Base-by-base conservation (phyloP, 108 stramenopile genomes). In the Nitzschia sp. region DNA sequence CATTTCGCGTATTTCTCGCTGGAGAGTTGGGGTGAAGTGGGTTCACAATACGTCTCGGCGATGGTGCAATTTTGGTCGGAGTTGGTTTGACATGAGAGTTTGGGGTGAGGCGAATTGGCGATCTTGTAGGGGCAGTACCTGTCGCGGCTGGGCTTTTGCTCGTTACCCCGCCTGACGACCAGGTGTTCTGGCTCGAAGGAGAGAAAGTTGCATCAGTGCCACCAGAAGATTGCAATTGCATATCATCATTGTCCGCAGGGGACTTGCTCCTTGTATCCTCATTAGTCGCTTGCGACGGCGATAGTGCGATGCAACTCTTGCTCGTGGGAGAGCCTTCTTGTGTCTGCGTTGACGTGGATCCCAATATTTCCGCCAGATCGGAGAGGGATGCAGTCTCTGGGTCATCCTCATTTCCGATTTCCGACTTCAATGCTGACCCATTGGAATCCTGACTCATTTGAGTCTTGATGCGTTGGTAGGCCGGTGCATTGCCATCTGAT, bases 1-100 rank as follows among this genome's bases (percentile, higher is more conserved):
- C 45, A 38, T 64, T 80, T 46, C 72, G 54, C 29, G 85, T 85
- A 59, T 80, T 84, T 27, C 72, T 36, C 19, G 88, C 88, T 24
- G 85, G 88, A 21, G 88, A 86, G 70, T 83, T 76, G 5, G 51
- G 32, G 15, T 38, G 21, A 18, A 60, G 58, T n/a, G 79, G 79
- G 51, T 80, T 80, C 24, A 70, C 24, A 28, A 80, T 71, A 46
- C 79, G 60, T 34, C 64, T 35, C 46, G 79, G 79, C 6, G 68
- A 69, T 26, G 79, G 58, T 38, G 56, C 11, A 64, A 80, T 60
- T 46, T 74, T 80, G 15, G 79, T 65, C 32, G 73, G 79, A 21
- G 79, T 74, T 3, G 62, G 72, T 51, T 70, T 70, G 17, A 35
- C 48, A 19, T 60, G 74, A 25, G 46, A 59, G 25, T 67, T 75